These are phyloP conservation scores for Euptelea pleiosperma DNA, from an alignment of 164 flowering plant species.

Conservation along the genomic window DNA sequence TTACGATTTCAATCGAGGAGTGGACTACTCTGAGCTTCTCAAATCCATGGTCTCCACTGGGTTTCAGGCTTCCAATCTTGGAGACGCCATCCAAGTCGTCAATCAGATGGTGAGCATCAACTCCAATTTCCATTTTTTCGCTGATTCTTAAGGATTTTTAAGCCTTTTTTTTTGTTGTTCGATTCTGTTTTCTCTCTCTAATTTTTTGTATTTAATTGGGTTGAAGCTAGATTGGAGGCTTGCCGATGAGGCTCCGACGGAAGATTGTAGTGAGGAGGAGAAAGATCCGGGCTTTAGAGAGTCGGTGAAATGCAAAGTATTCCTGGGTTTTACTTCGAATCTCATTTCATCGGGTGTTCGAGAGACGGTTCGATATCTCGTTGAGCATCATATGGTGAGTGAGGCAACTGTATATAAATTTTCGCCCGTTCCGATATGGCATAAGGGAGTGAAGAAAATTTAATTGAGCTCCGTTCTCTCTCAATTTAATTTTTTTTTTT, in stretches of 20 bases:
- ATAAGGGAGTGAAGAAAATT: no score
- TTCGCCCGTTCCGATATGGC: no score
- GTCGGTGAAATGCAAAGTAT: slow-evolving; percentile 71
- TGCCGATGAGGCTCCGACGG: slow-evolving; percentile 48
- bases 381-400: slow-evolving; percentile 85
- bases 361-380: slow-evolving; percentile 78
- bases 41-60: slow-evolving; percentile 70
- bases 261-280: slow-evolving; percentile 70
- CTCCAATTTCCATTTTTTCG: neutral
- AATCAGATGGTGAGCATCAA: slow-evolving; percentile 64
- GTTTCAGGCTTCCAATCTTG: slow-evolving; percentile 94
- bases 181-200: neutral
- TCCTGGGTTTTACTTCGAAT: slow-evolving; percentile 93
- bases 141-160: neutral
- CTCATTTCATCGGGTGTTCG: slow-evolving; percentile 89
- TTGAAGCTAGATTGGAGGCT: slow-evolving; percentile 91
- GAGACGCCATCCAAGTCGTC: slow-evolving; percentile 76
- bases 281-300: slow-evolving; percentile 43
- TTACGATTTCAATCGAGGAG: slow-evolving; percentile 85
- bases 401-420: neutral
- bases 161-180: neutral
- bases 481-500: no score
- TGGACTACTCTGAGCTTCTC: slow-evolving; percentile 56
- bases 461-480: no score
- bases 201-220: slow-evolving; percentile 8